These are phyloP conservation scores for Pinus albicaulis DNA, from an alignment of 75 land plant genomes.

Conservation along the genomic window DNA sequence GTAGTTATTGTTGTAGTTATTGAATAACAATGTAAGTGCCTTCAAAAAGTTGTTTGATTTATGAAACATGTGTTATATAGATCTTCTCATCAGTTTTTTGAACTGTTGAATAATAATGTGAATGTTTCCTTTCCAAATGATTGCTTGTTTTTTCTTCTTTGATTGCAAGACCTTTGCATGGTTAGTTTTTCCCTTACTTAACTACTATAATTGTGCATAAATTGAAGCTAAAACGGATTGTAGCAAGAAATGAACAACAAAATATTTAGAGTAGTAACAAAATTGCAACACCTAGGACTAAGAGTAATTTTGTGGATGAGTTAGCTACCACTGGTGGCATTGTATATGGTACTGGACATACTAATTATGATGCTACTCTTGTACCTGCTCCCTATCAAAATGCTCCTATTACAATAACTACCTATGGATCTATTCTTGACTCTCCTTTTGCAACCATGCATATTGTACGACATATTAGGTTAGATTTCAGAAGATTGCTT, in stretches of 20 bases:
- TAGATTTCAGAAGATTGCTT: constrained; percentile 3
- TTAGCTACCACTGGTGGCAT: constrained; percentile 28
- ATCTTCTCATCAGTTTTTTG: background rate
- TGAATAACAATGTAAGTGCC: too few relatives aligned
- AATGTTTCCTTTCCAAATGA: background rate
- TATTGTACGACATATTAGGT: constrained; percentile 1
- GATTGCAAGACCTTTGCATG: background rate
- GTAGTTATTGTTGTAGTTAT: too few relatives aligned
- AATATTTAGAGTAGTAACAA: constrained; percentile 35
- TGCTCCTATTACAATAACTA: background rate
- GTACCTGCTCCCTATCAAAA: constrained; percentile 1
- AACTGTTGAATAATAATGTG: background rate
- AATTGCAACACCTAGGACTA: constrained; percentile 34
- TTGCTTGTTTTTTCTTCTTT: background rate
- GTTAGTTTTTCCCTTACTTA: background rate
- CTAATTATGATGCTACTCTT: background rate
- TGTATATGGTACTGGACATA: constrained; percentile 2
- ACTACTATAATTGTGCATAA: constrained; percentile 10
- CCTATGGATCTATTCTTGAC: background rate
- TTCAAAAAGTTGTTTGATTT: too few relatives aligned
- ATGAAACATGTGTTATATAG: too few relatives aligned
- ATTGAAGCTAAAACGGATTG: constrained; percentile 55
- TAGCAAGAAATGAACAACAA: constrained; percentile 52
- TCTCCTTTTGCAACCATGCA: constrained; percentile 1
- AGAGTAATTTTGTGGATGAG: constrained; percentile 52